Evolutionary conservation across 148 eudicot species (phyloP), one percentile per base, ranked within the genome.

Genomic region (Dianthus caryophyllus): DNA sequence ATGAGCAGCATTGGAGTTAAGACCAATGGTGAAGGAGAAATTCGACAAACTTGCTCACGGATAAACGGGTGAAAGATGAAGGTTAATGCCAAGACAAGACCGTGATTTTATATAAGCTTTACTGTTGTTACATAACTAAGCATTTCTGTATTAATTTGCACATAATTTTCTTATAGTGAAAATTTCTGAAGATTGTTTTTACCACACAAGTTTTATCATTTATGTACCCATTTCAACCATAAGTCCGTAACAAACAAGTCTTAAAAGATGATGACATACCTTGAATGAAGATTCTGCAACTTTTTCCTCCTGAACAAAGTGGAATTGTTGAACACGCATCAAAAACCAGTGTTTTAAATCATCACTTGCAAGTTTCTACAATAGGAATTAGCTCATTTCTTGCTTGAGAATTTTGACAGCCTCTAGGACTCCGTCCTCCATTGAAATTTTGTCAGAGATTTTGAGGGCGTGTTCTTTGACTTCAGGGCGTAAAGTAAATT

Each of bases 371-470:
- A 67, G 69, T n/a, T n/a, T n/a, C n/a, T n/a, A n/a, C n/a, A n/a
- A 26, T 55, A 57, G 46, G 60, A 55, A 20, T 58, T 38, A 43
- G 38, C 13, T 51, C 15, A 84, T 60, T 71, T 84, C 84, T 76
- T 84, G 83, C 72, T 75, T 80, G 69, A 86, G 82, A 72, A 74
- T 68, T 68, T 71, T 74, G 68, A 84, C 76, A 49, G 91, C 88
- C 73, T 82, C 78, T 69, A 56, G 60, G 25, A 86, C 81, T 57
- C 91, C 91, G 78, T 86, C 78, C 86, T 95, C 91, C 29, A 53
- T 76, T 60, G 87, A 81, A 25, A 90, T 77, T 61, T 72, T 84
- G 63, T 72, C 72, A 6, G 93, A 81, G 60, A 95, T 80, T 72
- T 86, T 82, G 44, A 38, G 29, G 12, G 96, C 87, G 21, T 76